phyloP scores from a whole-genome alignment of 129 eudicot genomes.

The Chrysanthemum seticuspe region DNA sequence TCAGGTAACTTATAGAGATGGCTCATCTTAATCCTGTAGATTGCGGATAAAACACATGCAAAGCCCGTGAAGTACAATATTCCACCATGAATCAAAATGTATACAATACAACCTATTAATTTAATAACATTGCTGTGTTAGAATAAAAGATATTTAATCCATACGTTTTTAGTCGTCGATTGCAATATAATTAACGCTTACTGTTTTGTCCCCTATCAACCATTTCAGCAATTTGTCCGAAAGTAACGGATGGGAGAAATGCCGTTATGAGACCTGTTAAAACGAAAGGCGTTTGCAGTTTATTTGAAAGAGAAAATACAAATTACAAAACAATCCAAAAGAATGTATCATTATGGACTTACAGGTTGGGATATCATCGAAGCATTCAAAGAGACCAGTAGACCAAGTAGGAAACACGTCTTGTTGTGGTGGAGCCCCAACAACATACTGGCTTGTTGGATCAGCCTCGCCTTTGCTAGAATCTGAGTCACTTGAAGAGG shows the following conservation, averaged over 20 bases:
- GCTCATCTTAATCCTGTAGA: slow-evolving; percentile 37
- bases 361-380: slow-evolving; percentile 37
- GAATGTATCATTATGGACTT: slow-evolving; percentile 3
- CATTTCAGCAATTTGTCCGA: slow-evolving; percentile 44
- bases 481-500: slow-evolving; percentile 2
- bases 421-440: slow-evolving; percentile 38
- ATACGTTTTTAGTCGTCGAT: not conserved
- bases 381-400: slow-evolving; percentile 41
- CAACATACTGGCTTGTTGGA: slow-evolving; percentile 27
- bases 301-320: not conserved
- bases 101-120: slow-evolving; percentile 22
- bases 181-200: slow-evolving; percentile 15
- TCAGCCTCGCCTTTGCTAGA: slow-evolving; percentile 17
- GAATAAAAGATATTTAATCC: not conserved
- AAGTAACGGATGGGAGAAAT: slow-evolving; percentile 39
- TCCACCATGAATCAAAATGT: slow-evolving; percentile 16
- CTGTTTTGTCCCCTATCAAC: slow-evolving; percentile 34
- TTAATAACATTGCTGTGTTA: not conserved
- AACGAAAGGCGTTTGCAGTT: not conserved
- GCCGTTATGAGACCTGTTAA: slow-evolving; percentile 32
- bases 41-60: slow-evolving; percentile 33
- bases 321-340: too few species aligned
- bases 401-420: slow-evolving; percentile 32
- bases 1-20: slow-evolving; percentile 28
- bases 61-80: slow-evolving; percentile 32